Conservation (phyloP, 352 stramenopile genomes). For the Phytopythium ostracodes region DNA sequence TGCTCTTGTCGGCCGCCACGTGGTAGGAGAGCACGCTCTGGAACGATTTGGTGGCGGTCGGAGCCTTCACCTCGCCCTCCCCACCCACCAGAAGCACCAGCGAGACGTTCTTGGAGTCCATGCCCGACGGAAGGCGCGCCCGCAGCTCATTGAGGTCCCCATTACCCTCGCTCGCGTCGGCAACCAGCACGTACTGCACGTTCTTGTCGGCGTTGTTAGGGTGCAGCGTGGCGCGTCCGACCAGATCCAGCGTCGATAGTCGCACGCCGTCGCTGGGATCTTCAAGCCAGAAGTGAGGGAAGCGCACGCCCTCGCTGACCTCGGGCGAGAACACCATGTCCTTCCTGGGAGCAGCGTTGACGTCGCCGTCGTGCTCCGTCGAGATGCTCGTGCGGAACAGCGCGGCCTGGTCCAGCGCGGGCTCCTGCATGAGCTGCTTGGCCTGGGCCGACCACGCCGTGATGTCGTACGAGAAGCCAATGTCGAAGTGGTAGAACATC, state of each 20-base stretch:
- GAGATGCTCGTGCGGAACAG: constrained; percentile 26
- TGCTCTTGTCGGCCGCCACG: constrained; percentile 13
- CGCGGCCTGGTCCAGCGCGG: constrained; percentile 43
- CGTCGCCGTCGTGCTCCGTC: neutral
- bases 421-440: constrained; percentile 60
- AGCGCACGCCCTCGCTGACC: constrained; percentile 51
- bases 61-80: constrained; percentile 11
- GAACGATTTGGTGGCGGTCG: neutral
- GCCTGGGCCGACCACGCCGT: constrained; percentile 35
- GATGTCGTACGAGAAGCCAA: constrained; percentile 75
- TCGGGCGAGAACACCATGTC: constrained; percentile 35
- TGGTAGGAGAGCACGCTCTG: neutral
- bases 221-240: constrained; percentile 10
- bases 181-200: constrained; percentile 58
- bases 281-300: constrained; percentile 66
- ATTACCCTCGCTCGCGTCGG: constrained; percentile 23
- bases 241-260: constrained; percentile 54
- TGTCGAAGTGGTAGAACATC: constrained; percentile 87
- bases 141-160: constrained; percentile 18
- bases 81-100: constrained; percentile 29
- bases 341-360: constrained; percentile 2
- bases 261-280: constrained; percentile 8
- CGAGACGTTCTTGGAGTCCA: constrained; percentile 28
- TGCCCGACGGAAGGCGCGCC: constrained; percentile 10
- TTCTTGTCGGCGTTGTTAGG: constrained; percentile 10